Evolutionary conservation across 2,329 filamentous ascomycete species (phyloP), one percentile per base, ranked within the genome.

Genomic region (Pestalotiopsis sp.): DNA sequence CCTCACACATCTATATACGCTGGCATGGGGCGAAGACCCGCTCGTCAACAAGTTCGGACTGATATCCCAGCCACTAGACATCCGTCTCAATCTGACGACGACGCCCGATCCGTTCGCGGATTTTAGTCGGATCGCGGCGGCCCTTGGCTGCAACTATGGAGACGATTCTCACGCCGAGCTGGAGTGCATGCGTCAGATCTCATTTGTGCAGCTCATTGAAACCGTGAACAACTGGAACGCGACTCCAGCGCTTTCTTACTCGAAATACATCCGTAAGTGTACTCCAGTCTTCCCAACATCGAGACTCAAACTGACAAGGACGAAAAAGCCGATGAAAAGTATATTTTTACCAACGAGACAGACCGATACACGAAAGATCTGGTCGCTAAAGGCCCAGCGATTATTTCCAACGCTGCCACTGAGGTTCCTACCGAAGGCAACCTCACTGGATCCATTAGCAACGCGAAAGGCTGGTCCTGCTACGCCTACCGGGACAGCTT

Each of bases 111-210:
- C 64, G 25, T 66, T 38, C 38, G 41, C 64, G 4, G 64, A 66
- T 31, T 58, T 66, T 17, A 25, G 27, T 58, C 27, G 17, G 17
- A 7, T 57, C 9, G 25, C 64, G 6, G 17, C 20, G 20, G 49
- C 64, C 12, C 27, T 66, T 38, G 64, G 64, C 14, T 66, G 64
- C 64, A 41, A 66, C 23, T 58, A 66, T 17, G 45, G 25, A 5
- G 49, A 66, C 17, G 41, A 66, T 39, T 56, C 11, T 25, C 11
- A 66, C 20, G 49, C 45, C 17, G 64, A 27, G 39, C 31, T 66
- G n/a, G 49, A 66, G 6, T 66, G 64, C n/a, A 66, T 66, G 64
- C 41, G 64, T 2, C 64, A 66, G 6, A 27, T 66, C 4, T 58
- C 49, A 9, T 66, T 56, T 23, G 64, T 66, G 31, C 64, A 66